Evolutionary conservation across 2,329 filamentous ascomycete species (phyloP), one percentile per base, ranked within the genome.

Genomic region (Aspergillus japonicus): DNA sequence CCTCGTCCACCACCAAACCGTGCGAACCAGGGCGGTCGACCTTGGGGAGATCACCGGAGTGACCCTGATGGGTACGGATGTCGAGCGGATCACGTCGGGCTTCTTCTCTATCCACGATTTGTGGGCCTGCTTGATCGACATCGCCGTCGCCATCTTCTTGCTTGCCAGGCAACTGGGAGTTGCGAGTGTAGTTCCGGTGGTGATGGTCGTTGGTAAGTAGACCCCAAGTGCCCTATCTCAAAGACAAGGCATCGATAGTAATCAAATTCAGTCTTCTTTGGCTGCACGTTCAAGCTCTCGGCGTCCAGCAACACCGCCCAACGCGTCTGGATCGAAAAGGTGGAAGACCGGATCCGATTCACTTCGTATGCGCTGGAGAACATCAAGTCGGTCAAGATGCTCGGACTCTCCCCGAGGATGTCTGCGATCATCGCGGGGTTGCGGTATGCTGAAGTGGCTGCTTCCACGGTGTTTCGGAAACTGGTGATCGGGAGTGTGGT

Each of bases 31-130:
- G 6, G 62, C 68, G 0, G 57, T 65, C 1, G 62, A 71, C 1
- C 68, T 75, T 29, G 72, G 77, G 33, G 76, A 77, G 5, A 71
- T 69, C 5, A 72, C 74, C 0, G 72, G 78, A 1, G 64, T 78
- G 2, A 81, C 78, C 0, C 68, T 82, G 7, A 82, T 82, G 78
- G 77, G 76, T 3, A 75, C 78, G 0, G 79, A 81, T 51, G 72
- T 81, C 2, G 71, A 75, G 35, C 67, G 72, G 16, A 71, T 77
- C 4, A 62, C 64, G 0, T 53, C 57, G 7, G 67, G 68, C 14
- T 58, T 74, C 33, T 47, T 56, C 6, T 52, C 52, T 5, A 44
- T 75, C 10, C 73, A 77, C 51, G 73, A 74, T 47, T 62, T 65
- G 5, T 78, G 75, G 70, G 74, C 73, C 5, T 70, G 69, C 31